Evolutionary conservation across 1,139 yeast genomes (phyloP).

Genomic region (Yamadazyma friedrichii): DNA sequence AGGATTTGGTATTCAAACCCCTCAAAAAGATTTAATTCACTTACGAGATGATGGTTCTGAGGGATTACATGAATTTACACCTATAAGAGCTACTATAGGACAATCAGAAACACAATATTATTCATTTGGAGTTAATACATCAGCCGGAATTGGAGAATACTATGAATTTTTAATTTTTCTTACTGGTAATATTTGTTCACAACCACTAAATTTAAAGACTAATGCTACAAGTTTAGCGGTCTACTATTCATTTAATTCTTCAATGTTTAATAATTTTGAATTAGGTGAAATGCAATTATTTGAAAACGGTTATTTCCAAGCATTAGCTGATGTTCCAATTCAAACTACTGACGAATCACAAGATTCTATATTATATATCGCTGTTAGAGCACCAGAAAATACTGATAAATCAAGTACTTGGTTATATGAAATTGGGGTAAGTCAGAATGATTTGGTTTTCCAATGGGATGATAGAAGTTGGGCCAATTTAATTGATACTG

Average conservation of each 20-base stretch:
- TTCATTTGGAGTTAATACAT: slow-evolving; percentile 45
- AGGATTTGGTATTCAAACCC: slow-evolving; percentile 6
- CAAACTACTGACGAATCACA: slow-evolving; percentile 15
- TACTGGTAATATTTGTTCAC: slow-evolving; percentile 58
- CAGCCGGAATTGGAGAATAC: slow-evolving; percentile 45
- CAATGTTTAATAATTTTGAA: slow-evolving; percentile 33
- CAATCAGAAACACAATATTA: slow-evolving; percentile 43
- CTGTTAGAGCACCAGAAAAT: slow-evolving; percentile 47
- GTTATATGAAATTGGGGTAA: slow-evolving; percentile 68
- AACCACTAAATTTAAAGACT: slow-evolving; percentile 35
- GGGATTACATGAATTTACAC: slow-evolving; percentile 45
- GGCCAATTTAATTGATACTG: slow-evolving; percentile 69
- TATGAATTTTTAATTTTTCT: slow-evolving; percentile 56
- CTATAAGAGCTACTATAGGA: slow-evolving; percentile 36
- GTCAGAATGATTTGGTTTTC: slow-evolving; percentile 63
- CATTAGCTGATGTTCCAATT: slow-evolving; percentile 44
- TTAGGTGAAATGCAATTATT: slow-evolving; percentile 32
- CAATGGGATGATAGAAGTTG: slow-evolving; percentile 67
- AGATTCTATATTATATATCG: slow-evolving; percentile 41
- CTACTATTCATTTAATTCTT: slow-evolving; percentile 49
- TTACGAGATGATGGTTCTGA: slow-evolving; percentile 15
- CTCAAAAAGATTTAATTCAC: neutral
- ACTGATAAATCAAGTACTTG: slow-evolving; percentile 40
- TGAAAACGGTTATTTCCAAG: slow-evolving; percentile 54
- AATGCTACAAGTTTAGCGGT: slow-evolving; percentile 44